Conservation (phyloP, 73 alveolate species). For the Blepharisma japonicum region DNA sequence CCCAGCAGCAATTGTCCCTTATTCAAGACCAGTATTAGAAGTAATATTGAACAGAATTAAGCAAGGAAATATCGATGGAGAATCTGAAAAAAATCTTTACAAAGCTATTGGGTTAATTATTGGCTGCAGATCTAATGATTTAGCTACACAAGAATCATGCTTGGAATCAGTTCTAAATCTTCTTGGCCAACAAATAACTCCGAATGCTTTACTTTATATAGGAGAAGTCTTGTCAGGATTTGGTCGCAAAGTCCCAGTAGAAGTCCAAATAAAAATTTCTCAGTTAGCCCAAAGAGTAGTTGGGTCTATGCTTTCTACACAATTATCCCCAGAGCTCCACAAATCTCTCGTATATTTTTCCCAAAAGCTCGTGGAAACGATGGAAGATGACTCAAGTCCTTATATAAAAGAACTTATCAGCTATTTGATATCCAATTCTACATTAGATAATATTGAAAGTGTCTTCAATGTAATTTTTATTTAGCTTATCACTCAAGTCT, state of each 20-base stretch:
- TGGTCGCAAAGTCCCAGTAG: not conserved
- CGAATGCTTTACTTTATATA: not conserved
- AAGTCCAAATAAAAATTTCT: not conserved
- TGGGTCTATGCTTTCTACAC: not conserved
- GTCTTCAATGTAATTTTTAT: not conserved
- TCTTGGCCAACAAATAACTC: not conserved
- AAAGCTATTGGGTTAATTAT: constrained; percentile 3
- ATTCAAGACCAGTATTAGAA: constrained; percentile 1
- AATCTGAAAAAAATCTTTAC: constrained; percentile 5
- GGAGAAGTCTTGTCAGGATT: constrained; percentile 12
- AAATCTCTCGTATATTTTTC: not conserved
- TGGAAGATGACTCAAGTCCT: not conserved
- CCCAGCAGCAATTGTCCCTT: not conserved
- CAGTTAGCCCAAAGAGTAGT: not conserved
- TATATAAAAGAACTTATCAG: not conserved
- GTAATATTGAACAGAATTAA: not conserved
- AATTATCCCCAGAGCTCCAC: not conserved
- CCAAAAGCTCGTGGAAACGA: constrained; percentile 13
- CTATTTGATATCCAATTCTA: not conserved
- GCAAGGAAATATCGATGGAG: not conserved
- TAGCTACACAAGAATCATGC: not conserved
- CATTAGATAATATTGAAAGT: not conserved
- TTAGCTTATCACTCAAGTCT: not conserved
- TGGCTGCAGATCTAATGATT: not conserved
- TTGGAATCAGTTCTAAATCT: not conserved